Evolutionary conservation across 2,329 filamentous ascomycete genomes (phyloP).

Genomic region (Diaporthe batatas): DNA sequence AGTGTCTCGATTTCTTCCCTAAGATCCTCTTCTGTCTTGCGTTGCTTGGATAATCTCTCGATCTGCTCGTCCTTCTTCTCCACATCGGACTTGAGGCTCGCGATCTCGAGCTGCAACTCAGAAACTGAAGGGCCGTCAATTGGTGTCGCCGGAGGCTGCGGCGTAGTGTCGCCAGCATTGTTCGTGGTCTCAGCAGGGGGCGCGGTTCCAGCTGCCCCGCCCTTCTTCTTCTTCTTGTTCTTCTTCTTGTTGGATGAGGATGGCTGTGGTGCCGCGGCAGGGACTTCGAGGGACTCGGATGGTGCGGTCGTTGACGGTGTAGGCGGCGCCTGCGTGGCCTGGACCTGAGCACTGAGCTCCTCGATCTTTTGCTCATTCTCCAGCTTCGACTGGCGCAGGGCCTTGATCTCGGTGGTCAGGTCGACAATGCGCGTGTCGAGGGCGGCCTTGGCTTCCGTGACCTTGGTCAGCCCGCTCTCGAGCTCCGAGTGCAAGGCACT

Average conservation of each 20-base stretch:
- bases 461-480: constrained; percentile 54
- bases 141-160: constrained; percentile 51
- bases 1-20: constrained; percentile 89
- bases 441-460: constrained; percentile 54
- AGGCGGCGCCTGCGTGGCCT: constrained; percentile 45
- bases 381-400: constrained; percentile 54
- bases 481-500: constrained; percentile 55
- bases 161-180: constrained; percentile 53
- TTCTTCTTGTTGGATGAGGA: constrained; percentile 69
- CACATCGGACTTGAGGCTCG: constrained; percentile 65
- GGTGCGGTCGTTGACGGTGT: constrained; percentile 44
- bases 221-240: constrained; percentile 90
- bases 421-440: constrained; percentile 61
- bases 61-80: constrained; percentile 80
- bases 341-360: constrained; percentile 56
- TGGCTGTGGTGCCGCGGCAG: constrained; percentile 39
- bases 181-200: constrained; percentile 54
- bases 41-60: constrained; percentile 75
- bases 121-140: constrained; percentile 50
- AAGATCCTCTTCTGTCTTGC: constrained; percentile 82
- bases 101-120: constrained; percentile 63
- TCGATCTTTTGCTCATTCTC: constrained; percentile 58
- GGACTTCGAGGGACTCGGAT: constrained; percentile 34
- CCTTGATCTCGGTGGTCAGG: constrained; percentile 60
- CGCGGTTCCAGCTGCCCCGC: constrained; percentile 61